A percentile compares a stretch with the other conserved stretches of the same genome.
Conservation (phyloP, 805 yeast species). For the Ogataea minuta region DNA sequence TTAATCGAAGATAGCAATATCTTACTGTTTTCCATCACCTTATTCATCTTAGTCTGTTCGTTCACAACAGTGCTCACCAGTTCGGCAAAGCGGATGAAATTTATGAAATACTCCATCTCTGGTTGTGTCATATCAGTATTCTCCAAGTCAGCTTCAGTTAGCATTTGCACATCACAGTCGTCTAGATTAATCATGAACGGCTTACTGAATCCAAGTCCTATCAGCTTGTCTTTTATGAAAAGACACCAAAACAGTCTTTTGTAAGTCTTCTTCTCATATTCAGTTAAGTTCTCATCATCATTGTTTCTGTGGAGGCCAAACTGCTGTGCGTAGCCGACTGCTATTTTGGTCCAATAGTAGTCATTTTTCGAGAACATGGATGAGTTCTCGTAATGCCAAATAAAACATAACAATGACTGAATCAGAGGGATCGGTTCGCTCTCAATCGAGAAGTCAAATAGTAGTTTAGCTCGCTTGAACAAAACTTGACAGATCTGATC, state of each 20-base stretch:
- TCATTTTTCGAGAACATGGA: conserved; percentile 51
- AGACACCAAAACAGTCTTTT: conserved; percentile 65
- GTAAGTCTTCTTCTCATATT: conserved; percentile 26
- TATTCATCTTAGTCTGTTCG: conserved; percentile 69
- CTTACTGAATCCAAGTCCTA: conserved; percentile 71
- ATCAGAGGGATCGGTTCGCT: conserved; percentile 60
- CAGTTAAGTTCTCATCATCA: conserved; percentile 12
- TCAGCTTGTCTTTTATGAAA: conserved; percentile 65
- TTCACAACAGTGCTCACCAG: conserved; percentile 66
- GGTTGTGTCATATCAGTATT: conserved; percentile 49
- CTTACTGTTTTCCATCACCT: conserved; percentile 49
- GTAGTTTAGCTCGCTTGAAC: conserved; percentile 52
- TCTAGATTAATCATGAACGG: conserved; percentile 66
- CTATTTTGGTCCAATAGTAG: conserved; percentile 73
- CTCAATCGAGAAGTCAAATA: conserved; percentile 69
- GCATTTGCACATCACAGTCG: conserved; percentile 76
- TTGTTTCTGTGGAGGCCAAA: conserved; percentile 64
- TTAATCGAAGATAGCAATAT: conserved; percentile 40
- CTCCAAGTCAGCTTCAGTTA: conserved; percentile 61
- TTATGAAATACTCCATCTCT: conserved; percentile 58
- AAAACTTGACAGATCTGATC: conserved; percentile 34
- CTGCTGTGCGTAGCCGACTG: conserved; percentile 70
- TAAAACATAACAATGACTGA: conserved; percentile 47
- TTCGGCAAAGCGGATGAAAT: conserved; percentile 63
- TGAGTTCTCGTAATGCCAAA: conserved; percentile 25